Evolutionary conservation across 148 eudicot species (phyloP), one percentile per base, ranked within the genome.

Genomic region (Beta vulgaris): DNA sequence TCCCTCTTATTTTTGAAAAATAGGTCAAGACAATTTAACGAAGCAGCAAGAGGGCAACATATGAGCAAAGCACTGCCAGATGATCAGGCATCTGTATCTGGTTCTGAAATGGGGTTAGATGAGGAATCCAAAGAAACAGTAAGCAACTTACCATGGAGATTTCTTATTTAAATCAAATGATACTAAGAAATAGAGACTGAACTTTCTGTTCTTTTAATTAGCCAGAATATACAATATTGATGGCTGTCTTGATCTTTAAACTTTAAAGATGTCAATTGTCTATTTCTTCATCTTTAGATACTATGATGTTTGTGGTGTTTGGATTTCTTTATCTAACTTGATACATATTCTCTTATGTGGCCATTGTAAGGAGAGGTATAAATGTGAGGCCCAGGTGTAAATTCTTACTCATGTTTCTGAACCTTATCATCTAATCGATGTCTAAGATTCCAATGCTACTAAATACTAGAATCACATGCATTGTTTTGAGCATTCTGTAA

Each of bases 1-100:
- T 70, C 70, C 40, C 68, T 71, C 51, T 21, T 15, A 68, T 36
- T n/a, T 13, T 35, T 55, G 60, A 46, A 18, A 37, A 63, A 75
- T 74, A 94, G 98, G 85, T 86, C 86, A 76, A 90, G 79, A 80
- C 85, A 86, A 81, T 69, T 88, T 71, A 90, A 86, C 77, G 89
- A 87, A 76, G 95, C 82, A 54, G 91, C 85, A 69, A 80, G 75
- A 75, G 85, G 79, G 79, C 86, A 84, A 73, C 88, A 78, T 65
- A 29, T 59, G 77, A 86, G 53, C 76, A 88, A 82, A 79, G 94
- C 89, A 57, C 71, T 84, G 59, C 88, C 91, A 36, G 79, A 60
- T 61, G 88, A 85, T 76, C 74, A 81, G 65, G 82, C 78, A 43
- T 81, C 90, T 37, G 43, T 75, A 71, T 77, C 93, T 76, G 89